A percentile compares a stretch with the other conserved stretches of the same genome.
These are phyloP conservation scores for Cladosporium colombiae DNA, from an alignment of 2,329 filamentous ascomycete species.

Conservation along the genomic window DNA sequence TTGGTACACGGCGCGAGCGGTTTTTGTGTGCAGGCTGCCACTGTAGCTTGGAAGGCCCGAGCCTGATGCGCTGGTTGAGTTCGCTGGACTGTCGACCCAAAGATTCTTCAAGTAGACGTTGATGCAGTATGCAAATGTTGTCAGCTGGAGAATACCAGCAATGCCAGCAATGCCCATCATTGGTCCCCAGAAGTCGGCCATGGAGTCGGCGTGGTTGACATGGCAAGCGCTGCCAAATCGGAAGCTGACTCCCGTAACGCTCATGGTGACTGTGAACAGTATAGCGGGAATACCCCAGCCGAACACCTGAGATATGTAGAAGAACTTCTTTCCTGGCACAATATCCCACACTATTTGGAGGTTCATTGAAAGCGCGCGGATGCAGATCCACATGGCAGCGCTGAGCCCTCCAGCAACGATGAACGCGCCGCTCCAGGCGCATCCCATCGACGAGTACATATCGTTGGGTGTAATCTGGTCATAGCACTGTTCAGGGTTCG, in stretches of 20 bases:
- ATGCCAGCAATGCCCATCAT: slow-evolving; percentile 74
- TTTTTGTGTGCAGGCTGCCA: slow-evolving; percentile 74
- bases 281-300: slow-evolving; percentile 84
- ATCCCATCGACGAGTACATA: slow-evolving; percentile 79
- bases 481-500: slow-evolving; percentile 77
- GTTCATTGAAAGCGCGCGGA: slow-evolving; percentile 87
- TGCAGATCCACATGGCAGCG: slow-evolving; percentile 85
- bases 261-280: slow-evolving; percentile 73
- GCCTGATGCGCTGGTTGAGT: slow-evolving; percentile 63
- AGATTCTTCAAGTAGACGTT: slow-evolving; percentile 89
- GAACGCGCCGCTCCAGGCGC: slow-evolving; percentile 84
- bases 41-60: slow-evolving; percentile 73
- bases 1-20: slow-evolving; percentile 83
- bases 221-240: slow-evolving; percentile 90
- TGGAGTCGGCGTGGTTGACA: slow-evolving; percentile 84
- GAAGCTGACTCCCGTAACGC: slow-evolving; percentile 89
- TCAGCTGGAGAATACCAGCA: slow-evolving; percentile 77
- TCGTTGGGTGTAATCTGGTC: slow-evolving; percentile 91
- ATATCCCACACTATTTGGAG: slow-evolving; percentile 98
- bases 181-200: slow-evolving; percentile 88
- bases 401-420: slow-evolving; percentile 83
- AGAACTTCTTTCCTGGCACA: slow-evolving; percentile 83
- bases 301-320: slow-evolving; percentile 75
- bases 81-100: slow-evolving; percentile 63
- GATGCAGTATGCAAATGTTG: slow-evolving; percentile 85